phyloP scores from a whole-genome alignment of 2,329 filamentous ascomycete genomes.

The Ophiocordyceps polyrhachis-furcata region DNA sequence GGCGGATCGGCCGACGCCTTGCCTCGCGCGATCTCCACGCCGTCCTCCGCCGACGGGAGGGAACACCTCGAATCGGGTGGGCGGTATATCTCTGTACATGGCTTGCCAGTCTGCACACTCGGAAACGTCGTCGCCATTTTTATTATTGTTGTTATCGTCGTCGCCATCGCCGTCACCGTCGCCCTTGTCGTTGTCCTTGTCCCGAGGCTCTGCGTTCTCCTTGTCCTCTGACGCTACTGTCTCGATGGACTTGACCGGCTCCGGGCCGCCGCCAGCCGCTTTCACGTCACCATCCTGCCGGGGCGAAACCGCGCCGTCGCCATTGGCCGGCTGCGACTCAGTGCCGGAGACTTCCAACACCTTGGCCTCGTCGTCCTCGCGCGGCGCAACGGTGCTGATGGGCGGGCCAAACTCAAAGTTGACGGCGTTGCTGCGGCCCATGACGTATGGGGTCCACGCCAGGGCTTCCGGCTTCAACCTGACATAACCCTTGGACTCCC shows the following conservation, averaged over 20 bases:
- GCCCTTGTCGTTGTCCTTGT: conserved; percentile 10
- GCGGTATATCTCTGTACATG: conserved; percentile 40
- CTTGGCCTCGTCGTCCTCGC: conserved; percentile 49
- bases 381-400: conserved; percentile 70
- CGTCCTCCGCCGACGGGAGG: conserved; percentile 39
- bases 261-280: conserved; percentile 2
- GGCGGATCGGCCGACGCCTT: conserved; percentile 19
- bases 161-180: conserved; percentile 2
- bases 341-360: conserved; percentile 13
- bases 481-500: conserved; percentile 77
- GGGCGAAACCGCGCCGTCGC: conserved; percentile 2
- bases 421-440: conserved; percentile 69
- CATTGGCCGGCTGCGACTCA: conserved; percentile 9
- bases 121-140: conserved; percentile 5
- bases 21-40: conserved; percentile 26
- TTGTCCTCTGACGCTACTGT: conserved; percentile 14
- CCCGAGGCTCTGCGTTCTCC: conserved; percentile 9
- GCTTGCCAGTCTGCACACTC: conserved; percentile 19
- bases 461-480: conserved; percentile 63
- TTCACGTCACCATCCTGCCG: background rate
- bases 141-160: conserved; percentile 8
- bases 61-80: conserved; percentile 60
- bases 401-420: conserved; percentile 69
- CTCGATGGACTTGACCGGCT: conserved; percentile 14
- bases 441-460: conserved; percentile 92